Base-by-base conservation (phyloP, 805 yeast genomes). In the Teunomyces tritomae region DNA sequence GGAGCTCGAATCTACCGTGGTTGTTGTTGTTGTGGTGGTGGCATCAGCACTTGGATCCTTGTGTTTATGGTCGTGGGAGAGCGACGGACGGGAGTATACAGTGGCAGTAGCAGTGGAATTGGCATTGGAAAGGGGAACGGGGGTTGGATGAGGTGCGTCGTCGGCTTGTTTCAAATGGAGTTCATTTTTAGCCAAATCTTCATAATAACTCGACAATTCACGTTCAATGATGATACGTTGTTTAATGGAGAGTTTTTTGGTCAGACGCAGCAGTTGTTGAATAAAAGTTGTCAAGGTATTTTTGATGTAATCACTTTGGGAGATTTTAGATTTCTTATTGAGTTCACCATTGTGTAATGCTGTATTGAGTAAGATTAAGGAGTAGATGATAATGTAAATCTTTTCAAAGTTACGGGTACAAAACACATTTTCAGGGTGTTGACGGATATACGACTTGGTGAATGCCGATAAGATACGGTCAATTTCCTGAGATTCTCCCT, bases 401-500 rank as follows among this genome's bases (percentile, higher is more conserved):
- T 68, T 82, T 44, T 74, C 87, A 51, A 71, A 69, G 58, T 73
- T 78, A 47, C 65, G 67, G 58, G 77, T 80, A 60, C 71, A 76
- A 60, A 71, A 82, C 37, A 72, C 74, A 61, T 73, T 76, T 47
- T 56, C 67, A 16, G 74, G 78, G 67, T 70, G 80, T 68, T 63
- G 77, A 27, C 62, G 62, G 17, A 73, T 68, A 84, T 91, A 89
- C 45, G 83, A 77, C 45, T 72, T 71, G 14, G 94, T 79, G 58
- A 87, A 84, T 3, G 83, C 75, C 39, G 85, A 84, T 47, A 89
- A 68, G 28, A 89, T 77, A 43, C 87, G 76, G 64, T 88, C 94
- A 45, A 89, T 82, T 57, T 85, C 86, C 57, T 86, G 91, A 2
- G 94, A 82, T 65, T 89, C 96, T 5, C 92, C 96, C 58, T 82